Conservation (phyloP, 768 basidiomycete species). For the Hygrocybe coccinea region DNA sequence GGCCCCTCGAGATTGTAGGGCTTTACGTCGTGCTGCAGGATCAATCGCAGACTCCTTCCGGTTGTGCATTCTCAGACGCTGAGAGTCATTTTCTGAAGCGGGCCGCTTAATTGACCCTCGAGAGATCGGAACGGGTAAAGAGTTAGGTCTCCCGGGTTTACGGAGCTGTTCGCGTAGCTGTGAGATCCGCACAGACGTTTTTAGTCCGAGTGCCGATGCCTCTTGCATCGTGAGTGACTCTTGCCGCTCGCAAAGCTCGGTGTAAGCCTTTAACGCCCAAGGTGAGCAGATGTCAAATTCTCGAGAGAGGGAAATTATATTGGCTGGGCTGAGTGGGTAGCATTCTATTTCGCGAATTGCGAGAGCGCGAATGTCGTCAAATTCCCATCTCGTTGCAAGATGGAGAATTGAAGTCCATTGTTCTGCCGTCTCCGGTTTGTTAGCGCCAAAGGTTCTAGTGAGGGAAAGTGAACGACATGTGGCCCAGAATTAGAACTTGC, state of each 20-base stretch:
- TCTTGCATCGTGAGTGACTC: slow-evolving; percentile 53
- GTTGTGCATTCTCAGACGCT: not conserved
- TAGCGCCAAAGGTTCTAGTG: slow-evolving; percentile 1
- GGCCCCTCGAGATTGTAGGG: not conserved
- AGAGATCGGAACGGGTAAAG: not conserved
- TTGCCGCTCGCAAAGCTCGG: slow-evolving; percentile 46
- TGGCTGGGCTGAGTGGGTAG: slow-evolving; percentile 1
- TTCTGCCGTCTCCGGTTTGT: slow-evolving; percentile 5
- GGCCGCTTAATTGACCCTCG: not conserved
- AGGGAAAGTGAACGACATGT: not conserved
- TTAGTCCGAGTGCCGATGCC: slow-evolving; percentile 48
- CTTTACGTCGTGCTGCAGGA: not conserved
- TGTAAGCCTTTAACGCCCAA: slow-evolving; percentile 43
- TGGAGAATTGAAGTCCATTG: slow-evolving; percentile 10
- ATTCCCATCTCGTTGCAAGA: slow-evolving; percentile 11
- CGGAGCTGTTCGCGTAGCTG: slow-evolving; percentile 47
- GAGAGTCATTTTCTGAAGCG: not conserved
- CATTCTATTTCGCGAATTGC: slow-evolving; percentile 7
- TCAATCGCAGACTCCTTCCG: too few species aligned
- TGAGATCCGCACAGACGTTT: slow-evolving; percentile 46
- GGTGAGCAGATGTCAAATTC: slow-evolving; percentile 6
- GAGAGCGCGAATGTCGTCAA: slow-evolving; percentile 1
- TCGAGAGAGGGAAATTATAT: slow-evolving; percentile 3
- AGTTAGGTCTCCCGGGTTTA: slow-evolving; percentile 7
- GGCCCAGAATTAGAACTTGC: not conserved